Conservation (phyloP, 2,329 filamentous ascomycete genomes). For the Penicillium sp. region DNA sequence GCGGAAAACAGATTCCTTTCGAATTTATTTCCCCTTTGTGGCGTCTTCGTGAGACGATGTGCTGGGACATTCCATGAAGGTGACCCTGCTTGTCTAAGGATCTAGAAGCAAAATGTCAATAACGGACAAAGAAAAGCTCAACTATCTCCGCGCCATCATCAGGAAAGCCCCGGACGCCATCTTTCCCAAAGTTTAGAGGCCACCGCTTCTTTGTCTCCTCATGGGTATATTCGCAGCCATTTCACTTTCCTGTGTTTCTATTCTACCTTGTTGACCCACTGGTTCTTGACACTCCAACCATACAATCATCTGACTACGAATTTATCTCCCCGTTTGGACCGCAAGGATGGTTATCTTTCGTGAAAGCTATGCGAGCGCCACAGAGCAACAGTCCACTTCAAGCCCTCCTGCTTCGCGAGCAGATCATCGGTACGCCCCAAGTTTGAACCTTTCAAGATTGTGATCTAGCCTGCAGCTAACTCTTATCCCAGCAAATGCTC, state of each 20-base stretch:
- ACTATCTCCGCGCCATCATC: background rate
- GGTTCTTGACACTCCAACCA: background rate
- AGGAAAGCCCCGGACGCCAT: background rate
- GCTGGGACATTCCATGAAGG: background rate
- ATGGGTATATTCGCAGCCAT: background rate
- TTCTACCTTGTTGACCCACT: background rate
- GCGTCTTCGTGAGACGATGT: background rate
- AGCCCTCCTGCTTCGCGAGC: background rate
- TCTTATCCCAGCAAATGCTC: background rate
- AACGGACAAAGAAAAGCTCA: background rate
- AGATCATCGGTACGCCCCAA: background rate
- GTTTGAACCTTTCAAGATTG: too few relatives aligned
- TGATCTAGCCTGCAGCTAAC: background rate
- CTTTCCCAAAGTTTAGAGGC: background rate
- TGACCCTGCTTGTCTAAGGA: too few relatives aligned
- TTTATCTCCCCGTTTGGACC: background rate
- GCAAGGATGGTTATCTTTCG: background rate
- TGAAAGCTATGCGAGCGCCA: background rate
- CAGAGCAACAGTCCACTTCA: background rate
- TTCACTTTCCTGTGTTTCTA: background rate
- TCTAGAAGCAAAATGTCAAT: background rate
- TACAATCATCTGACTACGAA: background rate
- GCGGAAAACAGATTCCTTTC: too few relatives aligned
- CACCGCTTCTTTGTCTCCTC: background rate
- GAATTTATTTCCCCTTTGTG: too few relatives aligned